phyloP scores from a whole-genome alignment of 1,284 basidiomycete species.

The Rhizoctonia solani region DNA sequence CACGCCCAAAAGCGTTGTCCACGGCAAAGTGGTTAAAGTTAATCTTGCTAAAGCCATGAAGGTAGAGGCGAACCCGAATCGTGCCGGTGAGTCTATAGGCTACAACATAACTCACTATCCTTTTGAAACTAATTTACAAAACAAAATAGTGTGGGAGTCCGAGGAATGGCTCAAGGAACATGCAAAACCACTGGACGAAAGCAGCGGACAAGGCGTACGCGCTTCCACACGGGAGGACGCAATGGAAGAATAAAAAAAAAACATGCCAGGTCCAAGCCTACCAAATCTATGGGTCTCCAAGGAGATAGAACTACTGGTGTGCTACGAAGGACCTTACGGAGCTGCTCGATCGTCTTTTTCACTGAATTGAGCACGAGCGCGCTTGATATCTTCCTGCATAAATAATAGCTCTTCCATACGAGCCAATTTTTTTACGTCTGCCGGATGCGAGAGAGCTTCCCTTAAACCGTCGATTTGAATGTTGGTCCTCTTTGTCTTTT shows the following conservation, averaged over 20 bases:
- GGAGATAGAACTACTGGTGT: not conserved
- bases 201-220: constrained; percentile 58
- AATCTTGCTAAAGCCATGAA: constrained; percentile 77
- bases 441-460: constrained; percentile 70
- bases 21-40: constrained; percentile 72
- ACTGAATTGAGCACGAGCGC: constrained; percentile 79
- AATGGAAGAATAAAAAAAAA: constrained; percentile 62
- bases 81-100: constrained; percentile 64
- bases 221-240: constrained; percentile 52
- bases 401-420: constrained; percentile 86
- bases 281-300: not conserved
- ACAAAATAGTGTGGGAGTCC: constrained; percentile 75
- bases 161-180: constrained; percentile 79
- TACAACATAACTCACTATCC: not conserved
- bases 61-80: constrained; percentile 66
- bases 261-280: not conserved
- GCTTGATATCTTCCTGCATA: constrained; percentile 90
- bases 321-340: too few species aligned
- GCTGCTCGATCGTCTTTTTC: constrained; percentile 53
- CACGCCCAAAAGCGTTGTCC: constrained; percentile 6
- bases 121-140: not conserved
- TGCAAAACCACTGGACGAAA: constrained; percentile 69
- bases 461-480: constrained; percentile 81
- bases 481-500: constrained; percentile 65
- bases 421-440: constrained; percentile 84